Evolutionary conservation across 306 rosid species (phyloP).

Genomic region (Fagus sylvatica): DNA sequence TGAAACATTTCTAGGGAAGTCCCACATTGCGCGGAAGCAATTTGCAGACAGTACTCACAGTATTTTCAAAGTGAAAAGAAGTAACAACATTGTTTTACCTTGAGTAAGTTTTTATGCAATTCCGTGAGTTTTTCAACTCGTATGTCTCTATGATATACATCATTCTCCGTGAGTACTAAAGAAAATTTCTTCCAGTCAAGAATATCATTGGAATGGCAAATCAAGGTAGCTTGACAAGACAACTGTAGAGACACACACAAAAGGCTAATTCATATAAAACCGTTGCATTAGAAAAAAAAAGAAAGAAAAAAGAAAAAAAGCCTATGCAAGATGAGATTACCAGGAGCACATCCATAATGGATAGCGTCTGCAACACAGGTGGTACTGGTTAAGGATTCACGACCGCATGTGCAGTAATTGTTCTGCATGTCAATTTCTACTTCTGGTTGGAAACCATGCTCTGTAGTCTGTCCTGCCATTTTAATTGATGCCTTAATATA

Average conservation of each 20-base stretch:
- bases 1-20: too few relatives aligned
- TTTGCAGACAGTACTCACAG: too few relatives aligned
- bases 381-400: conserved; percentile 17
- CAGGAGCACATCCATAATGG: conserved; percentile 41
- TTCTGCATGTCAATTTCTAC: too few relatives aligned
- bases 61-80: too few relatives aligned
- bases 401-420: conserved; percentile 23
- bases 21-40: too few relatives aligned
- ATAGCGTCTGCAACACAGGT: conserved; percentile 32
- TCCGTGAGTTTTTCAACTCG: conserved; percentile 7
- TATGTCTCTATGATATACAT: conserved; percentile 10
- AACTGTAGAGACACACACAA: conserved; percentile 27
- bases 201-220: conserved; percentile 33
- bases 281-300: background rate
- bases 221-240: conserved; percentile 25
- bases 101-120: conserved; percentile 22
- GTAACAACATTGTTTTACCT: conserved; percentile 14
- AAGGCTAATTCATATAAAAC: background rate
- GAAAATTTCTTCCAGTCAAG: conserved; percentile 41
- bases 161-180: conserved; percentile 27
- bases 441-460: too few relatives aligned
- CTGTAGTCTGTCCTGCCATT: too few relatives aligned
- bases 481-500: too few relatives aligned
- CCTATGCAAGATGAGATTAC: conserved; percentile 14
- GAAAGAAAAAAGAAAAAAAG: background rate